Evolutionary conservation across 495 filamentous ascomycete species (phyloP).

Genomic region (Hypoxylon fuscum): DNA sequence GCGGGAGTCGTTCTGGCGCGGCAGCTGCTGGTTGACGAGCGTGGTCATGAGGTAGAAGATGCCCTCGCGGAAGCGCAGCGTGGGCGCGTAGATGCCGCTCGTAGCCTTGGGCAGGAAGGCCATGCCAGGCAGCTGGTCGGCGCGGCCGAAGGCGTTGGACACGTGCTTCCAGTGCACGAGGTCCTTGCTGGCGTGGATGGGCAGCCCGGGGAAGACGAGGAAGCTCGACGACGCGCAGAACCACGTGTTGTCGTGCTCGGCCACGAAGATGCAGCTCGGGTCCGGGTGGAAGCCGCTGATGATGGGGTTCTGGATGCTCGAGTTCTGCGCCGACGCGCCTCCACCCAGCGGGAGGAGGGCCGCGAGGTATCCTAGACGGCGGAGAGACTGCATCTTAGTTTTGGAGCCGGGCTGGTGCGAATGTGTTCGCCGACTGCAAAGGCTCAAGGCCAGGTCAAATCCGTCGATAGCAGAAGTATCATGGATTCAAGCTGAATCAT

Average conservation of each 20-base stretch:
- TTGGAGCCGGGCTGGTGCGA: no score
- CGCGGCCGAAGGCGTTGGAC: slow-evolving; percentile 50
- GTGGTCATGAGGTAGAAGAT: slow-evolving; percentile 35
- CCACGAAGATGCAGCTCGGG: slow-evolving; percentile 35
- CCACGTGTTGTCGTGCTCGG: slow-evolving; percentile 36
- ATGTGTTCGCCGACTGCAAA: no score
- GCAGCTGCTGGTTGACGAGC: slow-evolving; percentile 40
- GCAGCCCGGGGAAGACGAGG: slow-evolving; percentile 50
- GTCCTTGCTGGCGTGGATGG: slow-evolving; percentile 50
- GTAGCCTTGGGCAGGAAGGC: slow-evolving; percentile 52
- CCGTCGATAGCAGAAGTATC: no score
- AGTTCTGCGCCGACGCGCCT: slow-evolving; percentile 1
- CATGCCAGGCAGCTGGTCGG: slow-evolving; percentile 52
- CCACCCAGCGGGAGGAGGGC: neutral
- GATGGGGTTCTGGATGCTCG: slow-evolving; percentile 13
- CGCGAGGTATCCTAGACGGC: neutral
- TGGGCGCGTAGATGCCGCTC: slow-evolving; percentile 57
- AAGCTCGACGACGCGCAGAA: slow-evolving; percentile 52
- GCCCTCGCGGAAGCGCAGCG: slow-evolving; percentile 52
- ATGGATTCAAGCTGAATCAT: no score
- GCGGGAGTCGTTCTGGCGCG: slow-evolving; percentile 37
- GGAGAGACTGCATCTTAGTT: neutral
- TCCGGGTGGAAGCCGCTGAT: slow-evolving; percentile 46
- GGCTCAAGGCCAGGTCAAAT: no score
- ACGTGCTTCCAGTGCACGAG: slow-evolving; percentile 46